phyloP scores from a whole-genome alignment of 441 rosid species.

The Metrosideros polymorpha region DNA sequence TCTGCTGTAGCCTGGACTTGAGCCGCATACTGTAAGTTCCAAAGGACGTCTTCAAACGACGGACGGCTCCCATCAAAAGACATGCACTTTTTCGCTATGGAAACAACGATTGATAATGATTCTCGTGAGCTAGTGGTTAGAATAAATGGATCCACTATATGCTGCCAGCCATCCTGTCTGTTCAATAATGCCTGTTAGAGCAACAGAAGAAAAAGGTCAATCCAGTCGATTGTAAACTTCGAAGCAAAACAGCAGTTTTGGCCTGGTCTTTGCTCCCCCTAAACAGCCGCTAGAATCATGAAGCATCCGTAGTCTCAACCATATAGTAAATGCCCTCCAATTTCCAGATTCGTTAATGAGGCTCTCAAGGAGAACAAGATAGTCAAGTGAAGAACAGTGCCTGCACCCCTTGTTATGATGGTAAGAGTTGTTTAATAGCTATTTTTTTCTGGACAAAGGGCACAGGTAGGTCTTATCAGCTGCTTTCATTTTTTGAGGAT shows the following conservation, averaged over 20 bases:
- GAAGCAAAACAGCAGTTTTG: background rate
- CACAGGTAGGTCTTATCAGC: background rate
- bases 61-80: slow-evolving; percentile 37
- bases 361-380: background rate
- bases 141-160: slow-evolving; percentile 27
- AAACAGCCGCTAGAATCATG: background rate
- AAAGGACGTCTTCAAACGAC: slow-evolving; percentile 43
- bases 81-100: slow-evolving; percentile 40
- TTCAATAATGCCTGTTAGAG: slow-evolving; percentile 27
- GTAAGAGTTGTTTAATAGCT: background rate
- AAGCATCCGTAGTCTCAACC: background rate
- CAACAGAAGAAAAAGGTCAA: background rate
- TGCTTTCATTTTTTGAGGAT: background rate
- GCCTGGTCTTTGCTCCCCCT: background rate
- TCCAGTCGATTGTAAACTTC: background rate
- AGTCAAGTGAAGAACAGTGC: background rate
- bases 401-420: background rate
- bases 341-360: background rate
- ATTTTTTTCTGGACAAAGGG: background rate
- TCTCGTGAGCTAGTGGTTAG: slow-evolving; percentile 33
- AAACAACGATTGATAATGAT: slow-evolving; percentile 35
- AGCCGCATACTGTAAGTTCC: slow-evolving; percentile 48
- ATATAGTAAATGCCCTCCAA: background rate
- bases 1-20: slow-evolving; percentile 34
- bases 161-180: slow-evolving; percentile 23